Conservation (phyloP, 2,329 filamentous ascomycete species). For the Neoascochyta sp. region DNA sequence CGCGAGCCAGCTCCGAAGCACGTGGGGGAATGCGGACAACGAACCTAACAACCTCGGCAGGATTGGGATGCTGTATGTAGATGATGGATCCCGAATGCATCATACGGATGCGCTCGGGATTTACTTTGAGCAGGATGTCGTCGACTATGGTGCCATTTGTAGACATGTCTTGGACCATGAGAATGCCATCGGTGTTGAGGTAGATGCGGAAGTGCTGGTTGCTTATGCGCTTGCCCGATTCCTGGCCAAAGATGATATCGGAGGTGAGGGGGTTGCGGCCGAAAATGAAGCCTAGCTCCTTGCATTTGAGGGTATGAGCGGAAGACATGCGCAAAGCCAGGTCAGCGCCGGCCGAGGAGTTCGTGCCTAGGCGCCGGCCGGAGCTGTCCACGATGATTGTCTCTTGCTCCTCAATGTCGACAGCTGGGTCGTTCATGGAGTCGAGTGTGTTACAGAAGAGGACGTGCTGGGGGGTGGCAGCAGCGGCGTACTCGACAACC, state of each 20-base stretch:
- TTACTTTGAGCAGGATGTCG: slow-evolving; percentile 59
- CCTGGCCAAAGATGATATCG: slow-evolving; percentile 64
- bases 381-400: slow-evolving; percentile 48
- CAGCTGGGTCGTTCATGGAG: slow-evolving; percentile 37
- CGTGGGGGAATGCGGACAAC: slow-evolving; percentile 75
- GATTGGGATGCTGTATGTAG: slow-evolving; percentile 56
- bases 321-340: slow-evolving; percentile 80
- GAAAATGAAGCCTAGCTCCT: slow-evolving; percentile 74
- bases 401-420: slow-evolving; percentile 41
- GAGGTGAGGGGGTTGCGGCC: slow-evolving; percentile 70
- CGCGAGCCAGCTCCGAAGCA: slow-evolving; percentile 61
- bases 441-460: slow-evolving; percentile 47
- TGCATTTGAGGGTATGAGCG: slow-evolving; percentile 56
- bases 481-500: slow-evolving; percentile 61
- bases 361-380: slow-evolving; percentile 15
- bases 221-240: slow-evolving; percentile 72
- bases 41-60: slow-evolving; percentile 68
- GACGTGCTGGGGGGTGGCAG: slow-evolving; percentile 56
- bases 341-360: slow-evolving; percentile 46
- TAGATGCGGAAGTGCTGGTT: slow-evolving; percentile 96
- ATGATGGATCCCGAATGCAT: slow-evolving; percentile 71
- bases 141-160: slow-evolving; percentile 96
- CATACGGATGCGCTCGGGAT: slow-evolving; percentile 53
- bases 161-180: slow-evolving; percentile 91
- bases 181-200: slow-evolving; percentile 75